Percentiles rank a stretch among this genome's conserved stretches.
These are phyloP conservation scores for Phaeolepiota aurea DNA, from an alignment of 768 basidiomycete genomes.

Conservation along the genomic window DNA sequence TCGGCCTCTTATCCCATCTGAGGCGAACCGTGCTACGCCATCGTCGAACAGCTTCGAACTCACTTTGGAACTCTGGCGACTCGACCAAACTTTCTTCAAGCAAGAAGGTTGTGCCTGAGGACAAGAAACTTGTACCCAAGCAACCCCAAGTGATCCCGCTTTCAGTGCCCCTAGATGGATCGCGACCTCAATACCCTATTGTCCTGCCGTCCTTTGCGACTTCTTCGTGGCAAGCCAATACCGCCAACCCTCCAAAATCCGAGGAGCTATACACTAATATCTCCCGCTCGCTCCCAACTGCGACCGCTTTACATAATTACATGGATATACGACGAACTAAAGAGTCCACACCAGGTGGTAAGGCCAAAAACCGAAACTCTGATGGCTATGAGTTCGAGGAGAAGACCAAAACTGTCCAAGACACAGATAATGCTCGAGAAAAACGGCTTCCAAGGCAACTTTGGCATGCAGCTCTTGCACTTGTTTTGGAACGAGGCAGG, in stretches of 20 bases:
- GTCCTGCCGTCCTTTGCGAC: constrained; percentile 34
- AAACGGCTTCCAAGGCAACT: constrained; percentile 32
- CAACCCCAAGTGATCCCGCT: too few relatives aligned
- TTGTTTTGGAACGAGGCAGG: constrained; percentile 78
- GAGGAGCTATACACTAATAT: too few relatives aligned
- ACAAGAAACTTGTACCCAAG: too few relatives aligned
- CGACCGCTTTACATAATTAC: not conserved
- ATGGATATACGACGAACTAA: constrained; percentile 2
- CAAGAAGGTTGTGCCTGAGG: too few relatives aligned
- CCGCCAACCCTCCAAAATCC: too few relatives aligned
- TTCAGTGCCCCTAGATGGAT: constrained; percentile 4
- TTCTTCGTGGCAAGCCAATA: too few relatives aligned
- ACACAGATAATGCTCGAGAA: constrained; percentile 9
- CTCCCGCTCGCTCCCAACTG: too few relatives aligned
- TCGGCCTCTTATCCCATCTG: constrained; percentile 69
- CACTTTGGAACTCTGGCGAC: too few relatives aligned
- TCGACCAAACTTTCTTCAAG: too few relatives aligned
- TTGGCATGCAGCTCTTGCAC: constrained; percentile 69
- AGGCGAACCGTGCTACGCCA: constrained; percentile 30
- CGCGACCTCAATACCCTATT: constrained; percentile 16
- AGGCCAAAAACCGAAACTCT: too few relatives aligned
- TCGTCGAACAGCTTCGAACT: not conserved
- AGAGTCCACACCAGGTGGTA: constrained; percentile 5
- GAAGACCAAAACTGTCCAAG: constrained; percentile 6
- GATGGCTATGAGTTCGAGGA: constrained; percentile 11